Base-by-base conservation (phyloP, 805 yeast genomes). In the Pichia nanzhaoensis region DNA sequence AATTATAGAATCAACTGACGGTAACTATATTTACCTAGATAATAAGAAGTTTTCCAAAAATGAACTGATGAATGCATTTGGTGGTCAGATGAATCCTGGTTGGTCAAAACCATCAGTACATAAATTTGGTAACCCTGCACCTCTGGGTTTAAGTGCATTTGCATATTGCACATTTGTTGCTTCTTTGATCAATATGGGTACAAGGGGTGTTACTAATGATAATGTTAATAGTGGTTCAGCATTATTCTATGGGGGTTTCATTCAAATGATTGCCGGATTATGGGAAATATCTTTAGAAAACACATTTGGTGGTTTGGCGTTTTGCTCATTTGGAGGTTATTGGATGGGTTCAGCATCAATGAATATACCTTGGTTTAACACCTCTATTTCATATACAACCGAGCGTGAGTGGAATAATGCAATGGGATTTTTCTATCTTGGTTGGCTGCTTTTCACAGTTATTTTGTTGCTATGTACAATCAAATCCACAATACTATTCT, bases 321-420 rank as follows among this genome's bases (percentile, higher is more conserved):
- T 76, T 46, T 64, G 74, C 5, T 73, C 78, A 4, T 76, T 71
- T 54, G 90, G 84, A 47, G 89, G 86, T 5, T 83, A 82, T 61
- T 83, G 90, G 89, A 74, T 80, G 67, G 68, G 80, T 34, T 82
- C 77, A 69, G 88, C 81, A 46, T 82, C 84, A 27, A 73, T 82
- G 22, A 63, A 65, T 48, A 70, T 75, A 36, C 80, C 78, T 39
- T 73, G 74, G 56, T 80, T 80, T 59, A 78, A 78, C 19, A 73
- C 77, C 17, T 61, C 73, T 3, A 74, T 74, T 13, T 75, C 80
- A 49, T 64, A 63, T 27, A 70, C 65, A 3, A 69, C 70, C 43
- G 62, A 67, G 7, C 56, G 62, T 20, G 78, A 73, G 54, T 58
- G 69, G 30, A 59, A 60, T 32, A 73, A 77, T 50, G 80, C 78